A percentile compares a stretch with the other conserved stretches of the same genome.
Conservation (phyloP, 192 early-diverging fungal species). For the Thamnidium elegans region DNA sequence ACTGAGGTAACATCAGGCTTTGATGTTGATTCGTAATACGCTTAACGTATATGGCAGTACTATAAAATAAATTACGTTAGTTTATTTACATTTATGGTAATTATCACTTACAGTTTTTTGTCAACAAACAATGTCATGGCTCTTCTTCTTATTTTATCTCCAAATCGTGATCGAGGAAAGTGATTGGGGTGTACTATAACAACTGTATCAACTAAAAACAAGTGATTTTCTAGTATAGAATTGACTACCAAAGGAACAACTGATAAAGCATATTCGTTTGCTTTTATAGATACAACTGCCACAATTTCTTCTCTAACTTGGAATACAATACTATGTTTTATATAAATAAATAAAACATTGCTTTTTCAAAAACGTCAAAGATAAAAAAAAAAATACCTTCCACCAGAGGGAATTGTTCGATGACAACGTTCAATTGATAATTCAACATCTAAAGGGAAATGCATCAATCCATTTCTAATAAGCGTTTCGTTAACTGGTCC, state of each 20-base stretch:
- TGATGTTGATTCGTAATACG: conserved; percentile 37
- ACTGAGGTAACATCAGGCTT: conserved; percentile 24
- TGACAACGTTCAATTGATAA: conserved; percentile 66
- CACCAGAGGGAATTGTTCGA: conserved; percentile 45
- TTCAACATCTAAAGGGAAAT: conserved; percentile 77
- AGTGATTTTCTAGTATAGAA: conserved; percentile 10
- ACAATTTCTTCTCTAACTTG: conserved; percentile 9
- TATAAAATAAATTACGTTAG: background rate
- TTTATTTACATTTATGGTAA: background rate
- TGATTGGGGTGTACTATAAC: conserved; percentile 12
- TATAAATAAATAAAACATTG: background rate
- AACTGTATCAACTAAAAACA: conserved; percentile 16
- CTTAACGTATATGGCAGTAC: conserved; percentile 26
- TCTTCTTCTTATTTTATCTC: conserved; percentile 20
- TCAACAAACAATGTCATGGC: conserved; percentile 11
- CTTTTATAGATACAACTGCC: conserved; percentile 17
- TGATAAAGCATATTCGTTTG: conserved; percentile 8
- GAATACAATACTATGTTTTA: conserved; percentile 4
- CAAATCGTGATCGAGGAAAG: conserved; percentile 16
- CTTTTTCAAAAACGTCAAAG: too few relatives aligned
- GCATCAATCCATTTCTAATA: conserved; percentile 64
- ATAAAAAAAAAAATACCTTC: conserved; percentile 39
- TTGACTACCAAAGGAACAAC: conserved; percentile 18
- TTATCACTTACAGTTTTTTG: conserved; percentile 3
- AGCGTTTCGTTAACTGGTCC: conserved; percentile 72